Conservation (phyloP, 208 protist genomes). For the Leishmania braziliensis region DNA sequence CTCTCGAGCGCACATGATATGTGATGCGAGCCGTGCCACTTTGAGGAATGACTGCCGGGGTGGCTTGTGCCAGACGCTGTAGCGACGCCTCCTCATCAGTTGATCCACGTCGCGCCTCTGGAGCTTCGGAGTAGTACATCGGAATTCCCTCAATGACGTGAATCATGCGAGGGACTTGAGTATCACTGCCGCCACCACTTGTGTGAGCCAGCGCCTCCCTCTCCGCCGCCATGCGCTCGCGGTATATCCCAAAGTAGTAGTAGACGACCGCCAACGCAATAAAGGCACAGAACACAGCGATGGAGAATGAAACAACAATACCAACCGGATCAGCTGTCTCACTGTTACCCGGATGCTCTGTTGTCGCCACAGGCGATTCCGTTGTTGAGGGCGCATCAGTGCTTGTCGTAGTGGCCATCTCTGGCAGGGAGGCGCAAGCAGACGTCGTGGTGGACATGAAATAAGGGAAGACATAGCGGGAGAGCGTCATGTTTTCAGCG, state of each 20-base stretch:
- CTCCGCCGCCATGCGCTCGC: neutral
- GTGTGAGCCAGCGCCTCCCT: neutral
- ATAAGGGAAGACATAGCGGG: neutral
- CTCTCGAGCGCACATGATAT: neutral
- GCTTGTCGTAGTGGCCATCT: neutral
- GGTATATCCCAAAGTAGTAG: neutral
- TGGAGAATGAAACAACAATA: neutral
- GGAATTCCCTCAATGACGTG: slow-evolving; percentile 3
- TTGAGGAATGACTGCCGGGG: neutral
- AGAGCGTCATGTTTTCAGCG: neutral
- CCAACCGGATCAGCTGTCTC: too few species aligned
- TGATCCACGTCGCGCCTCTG: neutral
- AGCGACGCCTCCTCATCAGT: neutral
- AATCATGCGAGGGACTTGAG: neutral
- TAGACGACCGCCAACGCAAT: neutral
- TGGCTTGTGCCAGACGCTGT: slow-evolving; percentile 1
- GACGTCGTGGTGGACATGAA: neutral
- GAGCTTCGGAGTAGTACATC: neutral
- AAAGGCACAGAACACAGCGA: neutral
- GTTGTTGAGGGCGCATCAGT: neutral
- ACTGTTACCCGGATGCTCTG: neutral
- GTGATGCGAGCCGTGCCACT: neutral
- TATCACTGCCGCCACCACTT: neutral
- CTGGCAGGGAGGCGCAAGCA: neutral
- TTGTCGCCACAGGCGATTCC: neutral